These are phyloP conservation scores for Amauroascus niger DNA, from an alignment of 2,329 filamentous ascomycete species.

Conservation along the genomic window DNA sequence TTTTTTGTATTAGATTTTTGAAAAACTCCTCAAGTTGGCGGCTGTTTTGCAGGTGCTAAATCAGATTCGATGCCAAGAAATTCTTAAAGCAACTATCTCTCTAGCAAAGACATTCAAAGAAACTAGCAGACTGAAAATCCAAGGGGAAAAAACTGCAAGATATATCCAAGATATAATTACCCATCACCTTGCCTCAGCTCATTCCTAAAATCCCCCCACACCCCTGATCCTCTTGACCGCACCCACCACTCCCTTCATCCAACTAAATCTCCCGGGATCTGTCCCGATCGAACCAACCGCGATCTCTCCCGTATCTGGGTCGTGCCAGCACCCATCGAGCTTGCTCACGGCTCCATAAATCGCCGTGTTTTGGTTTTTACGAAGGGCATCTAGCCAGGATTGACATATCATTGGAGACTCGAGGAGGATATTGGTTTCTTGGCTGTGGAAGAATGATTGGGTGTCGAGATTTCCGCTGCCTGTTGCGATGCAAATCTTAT, in stretches of 20 bases:
- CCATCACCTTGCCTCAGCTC: not conserved
- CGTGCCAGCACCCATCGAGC: conserved; percentile 55
- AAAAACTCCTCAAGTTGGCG: too few relatives aligned
- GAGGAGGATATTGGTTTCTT: conserved; percentile 68
- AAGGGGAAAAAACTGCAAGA: too few relatives aligned
- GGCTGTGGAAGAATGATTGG: conserved; percentile 67
- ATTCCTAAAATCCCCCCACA: conserved; percentile 43
- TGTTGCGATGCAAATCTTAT: conserved; percentile 8
- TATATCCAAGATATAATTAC: not conserved
- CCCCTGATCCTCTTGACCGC: conserved; percentile 51
- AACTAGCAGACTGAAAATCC: not conserved
- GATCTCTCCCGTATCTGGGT: conserved; percentile 39
- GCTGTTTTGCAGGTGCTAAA: too few relatives aligned
- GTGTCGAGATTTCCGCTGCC: conserved; percentile 71
- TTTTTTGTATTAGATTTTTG: not conserved
- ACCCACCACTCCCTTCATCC: conserved; percentile 50
- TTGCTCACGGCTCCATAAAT: conserved; percentile 46
- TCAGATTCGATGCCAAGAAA: too few relatives aligned
- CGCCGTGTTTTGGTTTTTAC: conserved; percentile 58
- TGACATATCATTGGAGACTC: conserved; percentile 54
- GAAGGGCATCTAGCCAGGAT: conserved; percentile 53
- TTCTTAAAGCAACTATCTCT: too few relatives aligned
- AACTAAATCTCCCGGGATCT: conserved; percentile 48
- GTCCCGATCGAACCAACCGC: conserved; percentile 44
- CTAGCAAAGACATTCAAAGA: too few relatives aligned